Evolutionary conservation across 2,329 filamentous ascomycete genomes (phyloP), one percentile per base, ranked within the genome.

Genomic region (Claviceps cyperi): DNA sequence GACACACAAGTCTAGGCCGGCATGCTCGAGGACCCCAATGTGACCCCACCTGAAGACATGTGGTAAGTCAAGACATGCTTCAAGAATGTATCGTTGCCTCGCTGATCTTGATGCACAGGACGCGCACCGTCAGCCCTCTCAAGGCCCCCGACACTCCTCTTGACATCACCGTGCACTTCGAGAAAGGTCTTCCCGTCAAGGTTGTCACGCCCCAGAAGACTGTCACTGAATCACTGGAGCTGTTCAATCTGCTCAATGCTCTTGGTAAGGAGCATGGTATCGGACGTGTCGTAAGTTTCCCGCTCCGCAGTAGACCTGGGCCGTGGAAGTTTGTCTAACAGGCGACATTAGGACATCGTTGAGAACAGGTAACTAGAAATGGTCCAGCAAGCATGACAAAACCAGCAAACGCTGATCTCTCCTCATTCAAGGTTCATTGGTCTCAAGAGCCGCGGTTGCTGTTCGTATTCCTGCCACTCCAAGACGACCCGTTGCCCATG

Each of bases 121-220:
- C 48, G 22, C 41, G 41, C 22, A 50, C 48, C 14, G 41, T 50
- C 35, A 21, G 24, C 36, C 48, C 48, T 21, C 41, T 45, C 21
- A 35, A 50, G 36, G 48, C 48, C 36, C 48, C 48, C 21, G 48
- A 50, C 8, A 35, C 32, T 22, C 41, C 43, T 21, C 35, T 46
- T 5, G 3, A 40, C 9, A 32, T 50, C 13, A 39, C 48, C 7
- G 15, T 50, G 11, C 36, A 46, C 32, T 50, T 50, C 13, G 22
- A 50, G 5, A 49, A 49, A 36, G 48, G 41, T 15, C 19, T 49
- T n/a, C 48, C 48, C 15, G n/a, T 49, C 2, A 49, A 49, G 48
- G 32, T 45, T 17, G 11, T 28, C 6, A 39, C 36, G 6, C n/a
- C 35, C 5, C 15, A 39, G 15, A 14, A 50, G 48, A 50, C 48